Evolutionary conservation across 371 early-diverging fungal species (phyloP).

Genomic region (Mortierella sp.): DNA sequence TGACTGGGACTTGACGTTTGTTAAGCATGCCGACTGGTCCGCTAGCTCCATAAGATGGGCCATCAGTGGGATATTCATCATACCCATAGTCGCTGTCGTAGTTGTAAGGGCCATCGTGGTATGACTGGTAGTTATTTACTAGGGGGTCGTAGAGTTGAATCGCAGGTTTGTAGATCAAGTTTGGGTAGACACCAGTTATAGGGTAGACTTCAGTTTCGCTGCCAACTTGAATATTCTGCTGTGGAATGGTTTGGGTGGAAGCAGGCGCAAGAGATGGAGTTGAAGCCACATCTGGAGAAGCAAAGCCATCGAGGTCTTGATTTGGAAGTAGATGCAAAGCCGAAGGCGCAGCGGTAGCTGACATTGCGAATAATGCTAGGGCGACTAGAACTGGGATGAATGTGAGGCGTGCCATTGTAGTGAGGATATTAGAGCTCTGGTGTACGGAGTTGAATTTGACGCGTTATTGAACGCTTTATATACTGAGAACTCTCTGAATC

Average conservation of each 20-base stretch:
- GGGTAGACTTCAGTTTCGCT: slow-evolving; percentile 31
- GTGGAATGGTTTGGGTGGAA: slow-evolving; percentile 14
- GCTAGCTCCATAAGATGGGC: neutral
- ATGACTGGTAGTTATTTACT: slow-evolving; percentile 19
- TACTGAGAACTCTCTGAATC: neutral
- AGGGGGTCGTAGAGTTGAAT: slow-evolving; percentile 29
- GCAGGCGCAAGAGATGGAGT: neutral
- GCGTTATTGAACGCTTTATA: neutral
- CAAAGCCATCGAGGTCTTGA: neutral
- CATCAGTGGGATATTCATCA: neutral
- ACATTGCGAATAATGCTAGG: neutral
- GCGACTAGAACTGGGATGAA: neutral
- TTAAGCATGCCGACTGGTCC: neutral
- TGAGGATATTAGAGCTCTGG: neutral
- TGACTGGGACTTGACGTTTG: slow-evolving; percentile 1
- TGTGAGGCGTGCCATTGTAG: neutral
- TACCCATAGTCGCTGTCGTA: slow-evolving; percentile 4
- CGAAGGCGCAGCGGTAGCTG: neutral
- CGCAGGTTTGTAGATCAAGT: slow-evolving; percentile 25
- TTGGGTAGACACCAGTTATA: slow-evolving; percentile 35
- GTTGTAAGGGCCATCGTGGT: neutral
- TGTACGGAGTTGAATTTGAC: neutral
- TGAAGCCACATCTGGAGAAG: neutral
- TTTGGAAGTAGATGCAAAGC: neutral
- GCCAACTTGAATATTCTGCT: slow-evolving; percentile 17